Percentiles rank a stretch among this genome's conserved stretches.
phyloP scores from a whole-genome alignment of 208 protist species.

The Acanthamoeba triangularis region DNA sequence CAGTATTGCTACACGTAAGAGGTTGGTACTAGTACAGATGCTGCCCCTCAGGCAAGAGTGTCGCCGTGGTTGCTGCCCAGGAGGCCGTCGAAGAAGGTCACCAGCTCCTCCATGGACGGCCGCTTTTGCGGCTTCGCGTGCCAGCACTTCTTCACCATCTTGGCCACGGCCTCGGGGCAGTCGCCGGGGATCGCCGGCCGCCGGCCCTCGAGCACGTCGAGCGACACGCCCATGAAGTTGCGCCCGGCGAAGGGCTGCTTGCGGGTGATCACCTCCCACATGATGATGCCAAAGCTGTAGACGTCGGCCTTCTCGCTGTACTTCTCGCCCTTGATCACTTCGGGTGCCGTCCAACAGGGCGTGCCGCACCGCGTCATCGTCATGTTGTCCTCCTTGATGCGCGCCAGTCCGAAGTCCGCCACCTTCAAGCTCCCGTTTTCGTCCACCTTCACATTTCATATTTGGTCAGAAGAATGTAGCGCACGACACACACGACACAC shows the following conservation, averaged over 20 bases:
- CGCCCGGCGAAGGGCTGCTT: background rate
- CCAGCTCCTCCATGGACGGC: background rate
- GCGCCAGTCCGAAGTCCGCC: conserved; percentile 82
- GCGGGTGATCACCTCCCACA: background rate
- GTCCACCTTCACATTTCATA: conserved; percentile 18
- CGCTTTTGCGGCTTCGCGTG: background rate
- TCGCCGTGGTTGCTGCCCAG: too few species aligned
- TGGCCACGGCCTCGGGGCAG: background rate
- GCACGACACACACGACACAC: too few species aligned
- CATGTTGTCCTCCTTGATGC: conserved; percentile 41
- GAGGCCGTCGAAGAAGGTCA: background rate
- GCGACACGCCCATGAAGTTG: conserved; percentile 53
- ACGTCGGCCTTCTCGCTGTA: conserved; percentile 86
- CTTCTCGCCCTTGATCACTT: conserved; percentile 77
- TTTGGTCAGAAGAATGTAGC: too few species aligned
- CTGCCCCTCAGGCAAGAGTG: too few species aligned
- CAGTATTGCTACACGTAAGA: too few species aligned
- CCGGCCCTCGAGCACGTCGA: background rate
- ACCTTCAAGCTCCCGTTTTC: conserved; percentile 85
- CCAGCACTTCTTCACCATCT: conserved; percentile 12
- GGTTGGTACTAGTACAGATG: too few species aligned
- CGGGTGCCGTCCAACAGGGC: conserved; percentile 85
- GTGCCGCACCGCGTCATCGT: conserved; percentile 87
- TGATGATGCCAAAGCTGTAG: conserved; percentile 65
- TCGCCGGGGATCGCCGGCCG: background rate